A percentile compares a stretch with the other conserved stretches of the same genome.
These are phyloP conservation scores for Calamus simplicifolius DNA, from an alignment of 176 grass and related monocot genomes.

Conservation along the genomic window DNA sequence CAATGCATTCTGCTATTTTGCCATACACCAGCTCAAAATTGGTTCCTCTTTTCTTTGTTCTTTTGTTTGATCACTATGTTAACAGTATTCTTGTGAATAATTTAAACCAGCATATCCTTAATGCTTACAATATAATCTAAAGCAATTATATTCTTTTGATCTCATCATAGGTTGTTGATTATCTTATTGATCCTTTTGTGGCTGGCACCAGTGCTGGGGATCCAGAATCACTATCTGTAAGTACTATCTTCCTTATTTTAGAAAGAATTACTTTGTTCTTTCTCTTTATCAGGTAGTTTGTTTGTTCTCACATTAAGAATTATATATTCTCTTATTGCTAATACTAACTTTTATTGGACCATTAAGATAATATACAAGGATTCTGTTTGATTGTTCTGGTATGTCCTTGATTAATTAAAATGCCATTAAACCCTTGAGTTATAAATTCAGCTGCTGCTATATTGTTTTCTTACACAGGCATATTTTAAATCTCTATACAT, in stretches of 20 bases:
- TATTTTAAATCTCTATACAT: too few species aligned
- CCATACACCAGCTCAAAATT: not conserved
- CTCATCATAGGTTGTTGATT: conserved; percentile 79
- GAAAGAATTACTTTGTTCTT: conserved; percentile 4
- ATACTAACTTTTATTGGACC: too few species aligned
- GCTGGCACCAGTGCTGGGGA: conserved; percentile 92
- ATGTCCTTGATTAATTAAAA: too few species aligned
- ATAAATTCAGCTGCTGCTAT: too few species aligned
- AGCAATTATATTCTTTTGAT: not conserved
- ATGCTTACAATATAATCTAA: too few species aligned
- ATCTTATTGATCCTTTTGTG: conserved; percentile 94
- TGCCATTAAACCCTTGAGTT: too few species aligned
- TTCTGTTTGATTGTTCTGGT: too few species aligned
- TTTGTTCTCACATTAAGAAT: too few species aligned
- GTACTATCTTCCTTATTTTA: conserved; percentile 18
- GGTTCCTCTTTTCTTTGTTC: not conserved
- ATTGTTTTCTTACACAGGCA: too few species aligned
- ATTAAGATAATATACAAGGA: too few species aligned
- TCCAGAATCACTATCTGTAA: conserved; percentile 85
- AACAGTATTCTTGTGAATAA: not conserved
- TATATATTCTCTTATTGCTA: too few species aligned
- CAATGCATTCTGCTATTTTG: conserved; percentile 1
- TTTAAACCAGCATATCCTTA: too few species aligned
- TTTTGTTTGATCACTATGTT: not conserved
- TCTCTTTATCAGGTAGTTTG: not conserved